These are phyloP conservation scores for Neopestalotiopsis sp. DNA, from an alignment of 2,329 filamentous ascomycete genomes.

Conservation along the genomic window DNA sequence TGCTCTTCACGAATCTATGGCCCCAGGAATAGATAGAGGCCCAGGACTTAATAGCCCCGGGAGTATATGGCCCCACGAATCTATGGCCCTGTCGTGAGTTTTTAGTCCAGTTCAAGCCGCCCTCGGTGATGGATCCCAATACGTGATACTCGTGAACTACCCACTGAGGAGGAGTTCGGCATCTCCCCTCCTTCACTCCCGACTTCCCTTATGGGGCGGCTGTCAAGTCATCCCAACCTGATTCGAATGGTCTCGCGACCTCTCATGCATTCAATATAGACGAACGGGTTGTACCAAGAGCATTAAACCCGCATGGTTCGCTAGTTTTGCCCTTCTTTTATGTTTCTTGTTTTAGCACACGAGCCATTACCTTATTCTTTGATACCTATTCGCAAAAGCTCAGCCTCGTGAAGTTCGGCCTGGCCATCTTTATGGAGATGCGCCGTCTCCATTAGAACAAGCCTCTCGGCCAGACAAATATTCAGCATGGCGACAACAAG, in stretches of 20 bases:
- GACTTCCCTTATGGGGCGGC: background rate
- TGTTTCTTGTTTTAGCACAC: constrained; percentile 1
- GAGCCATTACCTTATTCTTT: background rate
- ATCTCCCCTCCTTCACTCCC: background rate
- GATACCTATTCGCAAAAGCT: background rate
- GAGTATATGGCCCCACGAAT: background rate
- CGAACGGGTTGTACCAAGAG: background rate
- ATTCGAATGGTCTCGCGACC: background rate
- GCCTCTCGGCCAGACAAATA: background rate
- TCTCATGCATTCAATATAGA: background rate
- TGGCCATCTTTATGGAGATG: background rate
- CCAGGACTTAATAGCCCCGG: too few relatives aligned
- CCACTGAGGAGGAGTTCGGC: background rate
- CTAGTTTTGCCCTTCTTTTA: background rate
- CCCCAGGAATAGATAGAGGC: too few relatives aligned
- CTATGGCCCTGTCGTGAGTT: background rate
- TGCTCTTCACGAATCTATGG: background rate
- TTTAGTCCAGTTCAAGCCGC: background rate
- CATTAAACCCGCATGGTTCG: background rate
- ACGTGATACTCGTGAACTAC: background rate
- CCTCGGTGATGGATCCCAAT: background rate
- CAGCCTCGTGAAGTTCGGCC: background rate
- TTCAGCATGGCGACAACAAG: background rate
- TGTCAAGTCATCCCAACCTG: background rate
- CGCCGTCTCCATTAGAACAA: background rate